Base-by-base conservation (phyloP, 2,329 filamentous ascomycete species). In the Neopestalotiopsis rosae region DNA sequence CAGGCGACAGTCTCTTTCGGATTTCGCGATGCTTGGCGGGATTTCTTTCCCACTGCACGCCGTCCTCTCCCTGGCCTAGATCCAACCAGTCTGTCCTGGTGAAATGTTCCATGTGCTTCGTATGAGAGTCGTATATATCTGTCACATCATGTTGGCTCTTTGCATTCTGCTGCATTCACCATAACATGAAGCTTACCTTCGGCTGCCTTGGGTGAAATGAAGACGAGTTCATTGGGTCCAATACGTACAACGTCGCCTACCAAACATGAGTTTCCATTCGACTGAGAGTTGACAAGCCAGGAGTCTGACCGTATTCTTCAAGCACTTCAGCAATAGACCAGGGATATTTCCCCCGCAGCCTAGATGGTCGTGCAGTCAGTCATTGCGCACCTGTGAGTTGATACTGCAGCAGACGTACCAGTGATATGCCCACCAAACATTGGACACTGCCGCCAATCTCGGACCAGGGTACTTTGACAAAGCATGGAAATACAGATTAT, bases 171-270 rank as follows among this genome's bases (percentile, higher is more conserved):
- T 20, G 5, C 10, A 0, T 58, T 5, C 0, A 58, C n/a, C 4
- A 20, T 30, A 4, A 58, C 13, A 17, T 24, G 9, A 20, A 14
- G 59, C 30, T 20, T 61, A 70, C 69, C 69, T 14, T 34, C 38
- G 45, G 34, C 61, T 14, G 69, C 68, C 49, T 68, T 56, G 34
- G 67, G 68, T 7, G 66, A 69, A 17, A 71, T 42, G 59, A 74
- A 74, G 28, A 67, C 66, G 5, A 74, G 67, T 57, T 73, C 72
- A 64, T 74, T 73, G 1, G 72, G 70, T 0, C 69, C 68, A 20
- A 74, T 69, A 4, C 72, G 65, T 3, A 74, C 70, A 38, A 73
- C 67, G 45, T 71, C 67, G 6, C 71, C 71, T 72, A 34, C 62
- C 20, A 38, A 58, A 5, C n/a, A 17, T 13, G 5, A 9, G 2